Conservation (phyloP, 495 filamentous ascomycete genomes). For the Chaetomium tenue region DNA sequence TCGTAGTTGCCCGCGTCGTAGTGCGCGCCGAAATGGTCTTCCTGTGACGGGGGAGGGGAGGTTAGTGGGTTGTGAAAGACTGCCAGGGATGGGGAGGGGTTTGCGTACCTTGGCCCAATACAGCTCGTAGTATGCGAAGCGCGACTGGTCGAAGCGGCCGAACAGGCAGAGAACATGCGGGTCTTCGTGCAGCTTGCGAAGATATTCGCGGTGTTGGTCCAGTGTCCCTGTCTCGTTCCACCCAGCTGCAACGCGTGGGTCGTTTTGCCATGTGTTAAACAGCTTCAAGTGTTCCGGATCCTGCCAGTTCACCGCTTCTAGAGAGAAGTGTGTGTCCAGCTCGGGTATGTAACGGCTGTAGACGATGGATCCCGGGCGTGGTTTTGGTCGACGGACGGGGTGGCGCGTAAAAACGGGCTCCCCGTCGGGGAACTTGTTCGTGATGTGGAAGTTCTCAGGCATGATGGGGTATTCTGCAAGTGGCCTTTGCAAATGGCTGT, state of each 20-base stretch:
- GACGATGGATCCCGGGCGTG: constrained; percentile 55
- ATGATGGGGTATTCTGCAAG: constrained; percentile 49
- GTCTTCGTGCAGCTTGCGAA: constrained; percentile 58
- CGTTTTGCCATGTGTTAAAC: constrained; percentile 65
- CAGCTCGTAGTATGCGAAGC: constrained; percentile 63
- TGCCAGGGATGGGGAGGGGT: background rate
- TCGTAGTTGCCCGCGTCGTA: constrained; percentile 60
- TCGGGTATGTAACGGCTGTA: constrained; percentile 66
- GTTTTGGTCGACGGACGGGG: constrained; percentile 58
- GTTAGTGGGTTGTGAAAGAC: constrained; percentile 4
- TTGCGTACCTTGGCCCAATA: constrained; percentile 62
- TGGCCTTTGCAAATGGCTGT: constrained; percentile 44
- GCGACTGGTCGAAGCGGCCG: constrained; percentile 56
- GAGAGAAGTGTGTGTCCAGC: constrained; percentile 59
- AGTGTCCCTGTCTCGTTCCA: constrained; percentile 66
- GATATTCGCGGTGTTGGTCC: constrained; percentile 61
- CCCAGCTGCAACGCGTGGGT: constrained; percentile 60
- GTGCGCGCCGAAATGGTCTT: constrained; percentile 62
- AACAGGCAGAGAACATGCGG: constrained; percentile 60
- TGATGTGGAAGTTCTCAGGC: constrained; percentile 54
- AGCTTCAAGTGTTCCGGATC: constrained; percentile 53
- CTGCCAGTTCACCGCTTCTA: constrained; percentile 57
- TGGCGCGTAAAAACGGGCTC: constrained; percentile 46
- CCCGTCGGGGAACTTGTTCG: constrained; percentile 38
- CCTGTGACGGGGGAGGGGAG: constrained; percentile 38